Percentiles rank a stretch among this genome's conserved stretches.
Evolutionary conservation across 2,329 filamentous ascomycete species (phyloP).

Genomic region (Colletotrichum eremochloae): DNA sequence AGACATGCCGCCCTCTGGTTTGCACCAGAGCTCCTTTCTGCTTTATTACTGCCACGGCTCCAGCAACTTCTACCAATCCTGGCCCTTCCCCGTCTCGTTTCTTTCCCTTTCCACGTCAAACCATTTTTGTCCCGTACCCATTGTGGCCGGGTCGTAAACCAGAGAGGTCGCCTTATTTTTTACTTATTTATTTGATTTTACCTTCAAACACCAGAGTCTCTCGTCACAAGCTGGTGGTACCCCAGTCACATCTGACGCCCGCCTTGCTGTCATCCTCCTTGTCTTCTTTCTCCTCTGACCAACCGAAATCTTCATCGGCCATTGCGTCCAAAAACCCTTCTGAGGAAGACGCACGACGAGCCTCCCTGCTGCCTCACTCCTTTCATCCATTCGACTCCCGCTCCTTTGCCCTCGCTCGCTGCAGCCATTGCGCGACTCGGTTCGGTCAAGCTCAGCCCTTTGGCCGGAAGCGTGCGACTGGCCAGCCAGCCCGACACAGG

Average conservation of each 20-base stretch:
- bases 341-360: constrained; percentile 21
- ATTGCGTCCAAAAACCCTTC: not conserved
- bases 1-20: constrained; percentile 57
- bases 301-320: constrained; percentile 13
- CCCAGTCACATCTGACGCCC: constrained; percentile 34
- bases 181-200: not conserved
- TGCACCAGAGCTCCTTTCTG: constrained; percentile 52
- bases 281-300: constrained; percentile 13
- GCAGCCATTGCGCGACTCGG: constrained; percentile 24
- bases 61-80: constrained; percentile 35
- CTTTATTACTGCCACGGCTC: constrained; percentile 39
- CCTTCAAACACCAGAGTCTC: constrained; percentile 23
- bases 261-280: constrained; percentile 14
- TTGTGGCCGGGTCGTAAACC: constrained; percentile 26
- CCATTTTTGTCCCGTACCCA: constrained; percentile 12
- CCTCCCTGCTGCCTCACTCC: not conserved
- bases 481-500: constrained; percentile 24
- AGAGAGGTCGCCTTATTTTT: not conserved
- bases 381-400: constrained; percentile 9
- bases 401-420: constrained; percentile 20
- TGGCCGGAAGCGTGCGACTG: constrained; percentile 38
- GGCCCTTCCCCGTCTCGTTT: constrained; percentile 21
- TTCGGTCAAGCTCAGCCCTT: constrained; percentile 23
- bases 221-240: constrained; percentile 24
- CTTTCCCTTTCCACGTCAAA: constrained; percentile 27